Evolutionary conservation across 2,329 filamentous ascomycete species (phyloP).

Genomic region (Fusarium drepaniforme): DNA sequence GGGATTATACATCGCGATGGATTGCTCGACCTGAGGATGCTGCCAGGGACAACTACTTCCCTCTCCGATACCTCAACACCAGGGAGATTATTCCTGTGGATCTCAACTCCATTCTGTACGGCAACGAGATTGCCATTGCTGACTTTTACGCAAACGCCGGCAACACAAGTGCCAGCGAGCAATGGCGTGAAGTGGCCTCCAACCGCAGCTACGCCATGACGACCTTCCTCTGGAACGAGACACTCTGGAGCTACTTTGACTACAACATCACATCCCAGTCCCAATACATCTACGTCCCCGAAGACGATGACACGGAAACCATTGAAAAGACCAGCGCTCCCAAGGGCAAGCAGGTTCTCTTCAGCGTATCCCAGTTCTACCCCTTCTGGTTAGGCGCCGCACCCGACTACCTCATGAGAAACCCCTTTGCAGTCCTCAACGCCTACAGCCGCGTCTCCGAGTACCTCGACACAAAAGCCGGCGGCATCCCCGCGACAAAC

Average conservation of each 20-base stretch:
- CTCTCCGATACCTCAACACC: conserved; percentile 72
- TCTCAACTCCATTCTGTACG: conserved; percentile 76
- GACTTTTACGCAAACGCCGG: conserved; percentile 64
- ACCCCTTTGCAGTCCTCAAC: conserved; percentile 67
- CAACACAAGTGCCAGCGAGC: conserved; percentile 61
- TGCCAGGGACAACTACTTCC: conserved; percentile 71
- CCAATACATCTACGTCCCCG: conserved; percentile 67
- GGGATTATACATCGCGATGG: conserved; percentile 74
- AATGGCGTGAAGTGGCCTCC: conserved; percentile 63
- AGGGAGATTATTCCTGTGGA: conserved; percentile 72
- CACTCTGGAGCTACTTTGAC: conserved; percentile 75
- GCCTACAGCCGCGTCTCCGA: conserved; percentile 66
- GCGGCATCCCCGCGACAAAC: conserved; percentile 74
- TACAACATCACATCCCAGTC: conserved; percentile 72
- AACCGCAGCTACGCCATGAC: conserved; percentile 72
- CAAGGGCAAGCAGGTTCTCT: conserved; percentile 67
- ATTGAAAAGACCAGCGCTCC: conserved; percentile 58
- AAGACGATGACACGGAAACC: conserved; percentile 56
- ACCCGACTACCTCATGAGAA: conserved; percentile 65
- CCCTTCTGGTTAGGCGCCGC: conserved; percentile 79
- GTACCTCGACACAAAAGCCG: conserved; percentile 64
- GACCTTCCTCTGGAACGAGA: conserved; percentile 73
- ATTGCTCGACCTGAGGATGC: conserved; percentile 69
- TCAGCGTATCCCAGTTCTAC: conserved; percentile 72
- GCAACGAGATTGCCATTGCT: conserved; percentile 71